phyloP scores from a whole-genome alignment of 2,329 filamentous ascomycete species.

The Ophiostoma sp. region DNA sequence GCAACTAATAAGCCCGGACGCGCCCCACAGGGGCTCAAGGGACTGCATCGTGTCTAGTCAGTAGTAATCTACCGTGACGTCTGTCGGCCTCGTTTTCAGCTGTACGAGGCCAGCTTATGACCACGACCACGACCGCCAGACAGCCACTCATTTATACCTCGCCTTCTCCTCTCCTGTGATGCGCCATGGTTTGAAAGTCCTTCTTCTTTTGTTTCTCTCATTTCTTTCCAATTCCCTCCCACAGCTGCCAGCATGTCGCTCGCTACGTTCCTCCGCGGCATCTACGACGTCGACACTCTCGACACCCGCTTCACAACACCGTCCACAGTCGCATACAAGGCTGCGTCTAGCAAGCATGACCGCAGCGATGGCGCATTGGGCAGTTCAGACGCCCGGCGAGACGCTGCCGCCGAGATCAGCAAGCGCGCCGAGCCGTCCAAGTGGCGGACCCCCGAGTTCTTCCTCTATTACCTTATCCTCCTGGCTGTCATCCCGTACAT shows the following conservation, averaged over 20 bases:
- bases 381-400: constrained; percentile 22
- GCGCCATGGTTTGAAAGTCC: constrained; percentile 17
- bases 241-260: constrained; percentile 27
- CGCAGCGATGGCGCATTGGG: constrained; percentile 37
- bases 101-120: neutral
- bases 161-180: neutral
- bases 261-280: constrained; percentile 48
- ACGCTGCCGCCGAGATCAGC: constrained; percentile 28
- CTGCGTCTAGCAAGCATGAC: constrained; percentile 40
- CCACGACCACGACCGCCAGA: neutral
- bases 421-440: constrained; percentile 54
- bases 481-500: constrained; percentile 67
- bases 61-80: constrained; percentile 9
- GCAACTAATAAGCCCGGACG: no score
- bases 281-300: constrained; percentile 45
- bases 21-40: constrained; percentile 7
- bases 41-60: constrained; percentile 8
- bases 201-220: constrained; percentile 1
- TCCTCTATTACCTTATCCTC: constrained; percentile 70
- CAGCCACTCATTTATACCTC: neutral
- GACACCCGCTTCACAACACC: constrained; percentile 54
- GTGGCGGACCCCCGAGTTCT: constrained; percentile 87
- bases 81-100: neutral
- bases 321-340: constrained; percentile 61
- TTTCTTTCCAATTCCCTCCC: neutral